Evolutionary conservation across 768 basidiomycete genomes (phyloP), one percentile per base, ranked within the genome.

Genomic region (Lactifluus echinatus): DNA sequence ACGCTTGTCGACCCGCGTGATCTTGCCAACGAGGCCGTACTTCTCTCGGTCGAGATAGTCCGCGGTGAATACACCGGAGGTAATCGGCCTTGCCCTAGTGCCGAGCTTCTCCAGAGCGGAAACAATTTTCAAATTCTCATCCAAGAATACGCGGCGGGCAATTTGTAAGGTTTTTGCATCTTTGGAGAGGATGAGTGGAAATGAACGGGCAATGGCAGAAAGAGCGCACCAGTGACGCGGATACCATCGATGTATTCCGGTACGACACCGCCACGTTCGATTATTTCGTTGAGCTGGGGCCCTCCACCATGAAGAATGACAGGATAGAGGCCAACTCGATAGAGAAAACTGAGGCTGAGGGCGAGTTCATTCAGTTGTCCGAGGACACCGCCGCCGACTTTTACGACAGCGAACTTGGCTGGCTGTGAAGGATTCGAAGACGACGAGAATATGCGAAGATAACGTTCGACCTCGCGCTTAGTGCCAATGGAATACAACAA

Each of bases 181-280:
- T 92, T 53, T 15, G 23, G 57, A 24, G 29, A 19, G n/a, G 23
- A 26, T 53, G 31, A 55, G 36, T 17, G 8, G 23, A 21, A 4
- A 31, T 55, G 46, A 37, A 37, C 17, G 46, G 37, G 26, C 11
- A 24, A 14, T 39, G 42, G 45, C 50, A 42, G 40, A 34, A 46
- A 33, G 6, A 23, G 55, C 84, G 51, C 53, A 90, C 91, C 88
- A 45, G 96, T 99, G 61, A 99, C 92, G 44, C 96, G 84, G 65
- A 99, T 98, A 34, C 96, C 95, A 67, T 97, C 94, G 62, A 89
- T 93, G 73, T 97, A 98, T 72, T 97, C 93, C 1, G 96, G 94
- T 23, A 93, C 80, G 50, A 98, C 84, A 31, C 96, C 96, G 67
- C 92, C 94, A 23, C 81, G 73, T 66, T 97, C 93, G 60, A 99